Conservation (phyloP, 352 stramenopile species). For the Elongisporangium undulatum region DNA sequence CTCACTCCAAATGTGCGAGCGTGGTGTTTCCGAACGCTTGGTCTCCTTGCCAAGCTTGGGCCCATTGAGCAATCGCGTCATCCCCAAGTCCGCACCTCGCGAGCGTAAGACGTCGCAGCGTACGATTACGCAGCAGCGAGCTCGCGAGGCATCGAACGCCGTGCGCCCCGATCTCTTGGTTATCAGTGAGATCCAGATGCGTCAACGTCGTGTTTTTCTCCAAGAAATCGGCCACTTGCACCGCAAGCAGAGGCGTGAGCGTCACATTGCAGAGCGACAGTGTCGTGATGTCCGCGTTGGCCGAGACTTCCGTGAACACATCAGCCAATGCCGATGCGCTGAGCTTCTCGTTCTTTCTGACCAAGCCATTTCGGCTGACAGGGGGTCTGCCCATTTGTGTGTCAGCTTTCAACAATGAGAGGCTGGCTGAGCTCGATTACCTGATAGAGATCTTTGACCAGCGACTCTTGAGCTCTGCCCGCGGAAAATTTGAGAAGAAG, state of each 20-base stretch:
- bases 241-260: slow-evolving; percentile 33
- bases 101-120: slow-evolving; percentile 19
- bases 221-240: slow-evolving; percentile 42
- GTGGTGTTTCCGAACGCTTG: slow-evolving; percentile 9
- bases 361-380: not conserved
- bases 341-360: slow-evolving; percentile 18
- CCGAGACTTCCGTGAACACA: slow-evolving; percentile 14
- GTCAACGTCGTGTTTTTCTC: slow-evolving; percentile 35
- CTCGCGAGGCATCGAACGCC: slow-evolving; percentile 27
- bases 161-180: slow-evolving; percentile 23
- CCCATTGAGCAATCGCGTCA: slow-evolving; percentile 24
- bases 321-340: slow-evolving; percentile 16
- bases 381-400: not conserved
- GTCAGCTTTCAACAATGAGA: not conserved
- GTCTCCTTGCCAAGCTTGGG: slow-evolving; percentile 8
- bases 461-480: not conserved
- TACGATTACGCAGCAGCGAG: slow-evolving; percentile 28
- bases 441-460: not conserved
- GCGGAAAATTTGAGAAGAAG: not conserved
- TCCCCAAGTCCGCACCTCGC: slow-evolving; percentile 22
- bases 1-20: slow-evolving; percentile 19
- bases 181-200: slow-evolving; percentile 29
- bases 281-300: slow-evolving; percentile 6
- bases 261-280: slow-evolving; percentile 20
- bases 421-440: not conserved